Evolutionary conservation across 495 filamentous ascomycete genomes (phyloP).

Genomic region (Annulohypoxylon nitens): DNA sequence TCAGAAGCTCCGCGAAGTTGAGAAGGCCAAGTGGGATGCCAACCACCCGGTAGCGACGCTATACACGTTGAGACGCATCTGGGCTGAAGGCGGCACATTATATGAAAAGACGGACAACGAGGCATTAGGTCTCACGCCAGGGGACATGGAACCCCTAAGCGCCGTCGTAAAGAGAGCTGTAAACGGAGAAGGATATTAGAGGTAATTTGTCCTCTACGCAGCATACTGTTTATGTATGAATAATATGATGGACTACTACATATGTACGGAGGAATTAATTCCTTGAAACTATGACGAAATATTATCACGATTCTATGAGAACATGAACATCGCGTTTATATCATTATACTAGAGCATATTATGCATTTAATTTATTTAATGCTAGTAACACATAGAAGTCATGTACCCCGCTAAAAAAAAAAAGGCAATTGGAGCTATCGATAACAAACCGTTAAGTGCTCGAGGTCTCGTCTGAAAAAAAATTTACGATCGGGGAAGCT

Average conservation of each 20-base stretch:
- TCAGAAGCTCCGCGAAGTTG: conserved; percentile 63
- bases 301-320: conserved; percentile 4
- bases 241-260: neutral
- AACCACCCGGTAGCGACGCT: conserved; percentile 66
- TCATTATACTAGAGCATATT: neutral
- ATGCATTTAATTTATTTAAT: neutral
- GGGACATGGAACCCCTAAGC: conserved; percentile 63
- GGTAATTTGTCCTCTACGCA: neutral
- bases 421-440: conserved; percentile 17
- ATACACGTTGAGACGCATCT: conserved; percentile 74
- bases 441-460: conserved; percentile 15
- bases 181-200: conserved; percentile 40
- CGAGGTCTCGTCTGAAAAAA: conserved; percentile 12
- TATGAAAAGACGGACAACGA: conserved; percentile 77
- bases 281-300: neutral
- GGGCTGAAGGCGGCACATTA: conserved; percentile 77
- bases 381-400: neutral
- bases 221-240: neutral
- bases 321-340: neutral
- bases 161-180: conserved; percentile 59
- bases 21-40: conserved; percentile 68
- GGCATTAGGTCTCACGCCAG: conserved; percentile 61
- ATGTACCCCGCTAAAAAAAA: conserved; percentile 7
- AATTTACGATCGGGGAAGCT: conserved; percentile 32
- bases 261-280: neutral